Base-by-base conservation (phyloP, 2,329 filamentous ascomycete genomes). In the Cladophialophora exuberans region DNA sequence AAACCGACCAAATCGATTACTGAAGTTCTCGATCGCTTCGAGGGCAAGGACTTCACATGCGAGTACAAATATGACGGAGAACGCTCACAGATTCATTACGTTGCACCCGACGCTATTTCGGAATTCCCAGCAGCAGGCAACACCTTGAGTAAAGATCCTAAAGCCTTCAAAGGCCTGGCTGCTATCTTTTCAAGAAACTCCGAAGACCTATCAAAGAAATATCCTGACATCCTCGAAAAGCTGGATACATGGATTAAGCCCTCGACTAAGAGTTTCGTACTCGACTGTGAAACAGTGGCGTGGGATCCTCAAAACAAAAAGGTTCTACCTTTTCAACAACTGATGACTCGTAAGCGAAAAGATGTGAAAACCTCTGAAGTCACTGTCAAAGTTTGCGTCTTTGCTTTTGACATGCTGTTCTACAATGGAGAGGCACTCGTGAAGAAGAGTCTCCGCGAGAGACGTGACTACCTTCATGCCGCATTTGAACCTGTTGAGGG, bases 21-120 rank as follows among this genome's bases (percentile, higher is more conserved):
- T 1, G 94, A 99, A 73, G 94, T 99, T 0, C 81, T 99, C 9
- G 93, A 99, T 72, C 89, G 94, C 4, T 99, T 99, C 63, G 94
- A 97, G 69, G 86, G 89, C 61, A 94, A 96, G 69, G 88, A 87
- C 22, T 99, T 99, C 67, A 97, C 94, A 1, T 99, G 94, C 74
- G 94, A 99, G 71, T 99, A 96, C 80, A 99, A 99, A 72, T 99
- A 99, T 68, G 94, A 99, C 66, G 94, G 94, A 44, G 94, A 99
- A 73, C 83, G 94, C 69, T 94, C 94, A n/a, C 94, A 99, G 70
- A 97, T 99, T 46, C 94, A 99, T 70, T 99, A 96, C 64, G 90
- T 97, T 26, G 87, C 92, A 3, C 89, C 90, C 59, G 88, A 93
- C 59, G 83, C 89, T 7, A 77, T 84, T 1, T 77, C 88, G 56